phyloP scores from a whole-genome alignment of 1,284 basidiomycete species.

The Rhodofomes roseus region DNA sequence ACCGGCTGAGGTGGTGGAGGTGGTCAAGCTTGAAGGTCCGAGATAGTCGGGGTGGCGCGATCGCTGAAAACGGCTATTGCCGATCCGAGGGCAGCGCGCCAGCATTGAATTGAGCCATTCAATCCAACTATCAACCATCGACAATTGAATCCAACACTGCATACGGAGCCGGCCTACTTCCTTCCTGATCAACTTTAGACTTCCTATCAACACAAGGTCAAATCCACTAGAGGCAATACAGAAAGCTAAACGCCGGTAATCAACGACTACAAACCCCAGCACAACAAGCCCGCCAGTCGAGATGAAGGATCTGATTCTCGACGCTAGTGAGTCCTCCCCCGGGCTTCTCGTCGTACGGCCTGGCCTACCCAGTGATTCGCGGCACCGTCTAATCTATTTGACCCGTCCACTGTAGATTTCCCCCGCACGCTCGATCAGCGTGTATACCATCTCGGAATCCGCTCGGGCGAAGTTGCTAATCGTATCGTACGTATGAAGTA shows the following conservation, averaged over 20 bases:
- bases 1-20: no score
- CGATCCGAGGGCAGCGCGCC: neutral
- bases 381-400: neutral
- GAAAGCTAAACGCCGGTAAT: neutral
- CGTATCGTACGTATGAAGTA: slow-evolving; percentile 53
- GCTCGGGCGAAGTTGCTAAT: slow-evolving; percentile 76
- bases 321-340: slow-evolving; percentile 48
- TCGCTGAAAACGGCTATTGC: neutral
- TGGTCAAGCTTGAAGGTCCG: neutral
- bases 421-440: slow-evolving; percentile 67
- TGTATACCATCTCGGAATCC: slow-evolving; percentile 76
- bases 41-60: slow-evolving; percentile 1
- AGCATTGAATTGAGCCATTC: neutral
- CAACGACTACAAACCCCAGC: neutral
- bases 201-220: neutral
- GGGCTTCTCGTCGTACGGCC: neutral
- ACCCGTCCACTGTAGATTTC: slow-evolving; percentile 50
- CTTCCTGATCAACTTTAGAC: neutral
- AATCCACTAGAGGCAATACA: neutral
- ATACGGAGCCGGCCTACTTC: neutral
- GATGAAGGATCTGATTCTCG: slow-evolving; percentile 57
- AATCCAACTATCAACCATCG: slow-evolving; percentile 1
- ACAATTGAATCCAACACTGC: neutral
- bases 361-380: neutral
- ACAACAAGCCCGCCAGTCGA: slow-evolving; percentile 2